Base-by-base conservation (phyloP, 805 yeast species). In the Starmera amethionina region DNA sequence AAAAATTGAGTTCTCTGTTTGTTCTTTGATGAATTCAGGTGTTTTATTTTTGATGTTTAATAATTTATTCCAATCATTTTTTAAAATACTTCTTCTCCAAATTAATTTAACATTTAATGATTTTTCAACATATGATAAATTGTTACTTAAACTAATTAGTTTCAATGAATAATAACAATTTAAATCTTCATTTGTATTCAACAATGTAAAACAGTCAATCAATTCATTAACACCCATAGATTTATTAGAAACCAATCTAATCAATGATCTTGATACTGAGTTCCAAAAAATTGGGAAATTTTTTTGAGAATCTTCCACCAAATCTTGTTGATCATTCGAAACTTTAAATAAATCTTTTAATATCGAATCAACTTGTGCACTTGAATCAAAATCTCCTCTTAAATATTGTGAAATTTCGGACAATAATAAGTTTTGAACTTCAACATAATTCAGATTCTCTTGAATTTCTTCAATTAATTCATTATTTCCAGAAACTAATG, bases 81-180 rank as follows among this genome's bases (percentile, higher is more conserved):
- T 57, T 36, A 63, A 59, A 18, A 83, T 58, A 36, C 81, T 64
- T 45, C 88, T 64, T 46, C 73, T 67, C 87, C 89, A 82, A 0
- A 79, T 58, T 8, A 66, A 46, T 8, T 60, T 57, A 35, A 60
- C 65, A 36, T 59, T 59, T 19, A 60, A 54, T 3, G 42, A 46
- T 42, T 65, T 69, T 38, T 62, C 60, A 12, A 47, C 40, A 13
- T 51, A 42, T 8, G 52, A 42, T 9, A 49, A 50, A 8, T 22
- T 22, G 22, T 50, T 48, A 8, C 55, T 53, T 36, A 70, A 55
- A 8, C 75, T 67, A 1, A 80, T 55, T 6, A 79, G 55, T 45
- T 70, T 71, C 40, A 82, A 61, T 0, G 86, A 79, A 35, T 64
- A 58, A 39, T 58, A 63, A 34, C 47, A 52, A 34, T 51, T 50